These are phyloP conservation scores for Plectosphaerella cucumerina DNA, from an alignment of 2,329 filamentous ascomycete genomes.

Conservation along the genomic window DNA sequence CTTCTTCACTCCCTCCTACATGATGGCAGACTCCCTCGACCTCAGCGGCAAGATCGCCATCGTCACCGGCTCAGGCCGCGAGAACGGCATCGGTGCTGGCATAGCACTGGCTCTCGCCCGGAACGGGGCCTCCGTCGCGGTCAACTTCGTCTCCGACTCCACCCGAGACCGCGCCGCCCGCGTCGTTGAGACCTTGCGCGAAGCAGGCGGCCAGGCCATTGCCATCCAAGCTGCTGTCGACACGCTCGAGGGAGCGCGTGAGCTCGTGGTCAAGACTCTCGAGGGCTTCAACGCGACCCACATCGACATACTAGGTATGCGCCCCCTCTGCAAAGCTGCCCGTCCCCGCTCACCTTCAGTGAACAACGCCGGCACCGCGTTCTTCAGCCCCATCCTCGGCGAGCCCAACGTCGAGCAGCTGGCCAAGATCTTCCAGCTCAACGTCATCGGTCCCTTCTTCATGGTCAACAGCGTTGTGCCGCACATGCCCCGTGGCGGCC, in stretches of 20 bases:
- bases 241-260: slow-evolving; percentile 22
- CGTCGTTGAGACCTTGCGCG: slow-evolving; percentile 17
- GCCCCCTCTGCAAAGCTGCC: not conserved
- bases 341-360: slow-evolving; percentile 12
- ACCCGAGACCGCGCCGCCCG: slow-evolving; percentile 22
- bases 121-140: slow-evolving; percentile 33
- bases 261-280: slow-evolving; percentile 29
- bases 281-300: slow-evolving; percentile 25
- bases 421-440: slow-evolving; percentile 23
- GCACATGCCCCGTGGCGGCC: slow-evolving; percentile 30
- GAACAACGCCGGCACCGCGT: slow-evolving; percentile 30
- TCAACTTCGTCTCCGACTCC: slow-evolving; percentile 35
- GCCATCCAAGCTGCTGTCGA: slow-evolving; percentile 27
- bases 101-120: slow-evolving; percentile 34
- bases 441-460: slow-evolving; percentile 29
- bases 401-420: slow-evolving; percentile 20
- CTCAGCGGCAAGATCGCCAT: slow-evolving; percentile 37
- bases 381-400: slow-evolving; percentile 12
- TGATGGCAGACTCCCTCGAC: slow-evolving; percentile 24
- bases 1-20: not conserved
- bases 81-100: slow-evolving; percentile 38
- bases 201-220: slow-evolving; percentile 21
- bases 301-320: slow-evolving; percentile 31
- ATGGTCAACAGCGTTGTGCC: slow-evolving; percentile 25
- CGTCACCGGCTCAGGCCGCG: slow-evolving; percentile 38